phyloP scores from a whole-genome alignment of 352 stramenopile species.

The Phytophthora multivora region DNA sequence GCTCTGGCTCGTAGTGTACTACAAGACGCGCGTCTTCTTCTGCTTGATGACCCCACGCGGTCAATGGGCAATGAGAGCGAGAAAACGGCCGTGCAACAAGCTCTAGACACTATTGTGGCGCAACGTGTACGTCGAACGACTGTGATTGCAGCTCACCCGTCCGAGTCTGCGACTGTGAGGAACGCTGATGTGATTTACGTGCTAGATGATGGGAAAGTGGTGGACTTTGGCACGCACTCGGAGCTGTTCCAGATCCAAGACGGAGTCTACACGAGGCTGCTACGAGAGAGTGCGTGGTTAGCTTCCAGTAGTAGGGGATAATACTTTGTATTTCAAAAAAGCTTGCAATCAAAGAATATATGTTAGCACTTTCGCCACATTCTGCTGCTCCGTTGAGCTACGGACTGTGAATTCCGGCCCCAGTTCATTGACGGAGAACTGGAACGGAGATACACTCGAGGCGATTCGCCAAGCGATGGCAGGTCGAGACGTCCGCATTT shows the following conservation, averaged over 20 bases:
- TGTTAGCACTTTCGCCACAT: conserved; percentile 28
- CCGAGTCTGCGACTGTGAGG: conserved; percentile 39
- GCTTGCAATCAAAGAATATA: too few relatives aligned
- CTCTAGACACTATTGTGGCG: conserved; percentile 48
- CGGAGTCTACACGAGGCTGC: conserved; percentile 23
- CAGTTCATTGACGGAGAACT: conserved; percentile 36
- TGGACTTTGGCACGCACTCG: conserved; percentile 49
- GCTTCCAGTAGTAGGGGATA: conserved; percentile 10
- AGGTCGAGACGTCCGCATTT: conserved; percentile 56
- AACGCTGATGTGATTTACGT: conserved; percentile 46
- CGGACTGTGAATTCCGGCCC: conserved; percentile 28
- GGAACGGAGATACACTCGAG: conserved; percentile 17
- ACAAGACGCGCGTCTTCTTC: conserved; percentile 81
- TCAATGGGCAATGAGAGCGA: conserved; percentile 79
- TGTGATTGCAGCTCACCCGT: conserved; percentile 46
- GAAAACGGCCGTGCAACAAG: conserved; percentile 60
- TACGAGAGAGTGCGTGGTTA: conserved; percentile 28
- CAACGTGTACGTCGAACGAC: conserved; percentile 41
- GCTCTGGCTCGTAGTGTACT: conserved; percentile 94
- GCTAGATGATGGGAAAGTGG: conserved; percentile 21
- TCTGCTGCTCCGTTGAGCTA: conserved; percentile 19
- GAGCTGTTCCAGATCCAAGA: conserved; percentile 28
- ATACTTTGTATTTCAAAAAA: conserved; percentile 17
- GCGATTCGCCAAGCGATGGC: conserved; percentile 42
- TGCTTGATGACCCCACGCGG: conserved; percentile 91